Base-by-base conservation (phyloP, 2,329 filamentous ascomycete genomes). In the Diaporthe vexans region DNA sequence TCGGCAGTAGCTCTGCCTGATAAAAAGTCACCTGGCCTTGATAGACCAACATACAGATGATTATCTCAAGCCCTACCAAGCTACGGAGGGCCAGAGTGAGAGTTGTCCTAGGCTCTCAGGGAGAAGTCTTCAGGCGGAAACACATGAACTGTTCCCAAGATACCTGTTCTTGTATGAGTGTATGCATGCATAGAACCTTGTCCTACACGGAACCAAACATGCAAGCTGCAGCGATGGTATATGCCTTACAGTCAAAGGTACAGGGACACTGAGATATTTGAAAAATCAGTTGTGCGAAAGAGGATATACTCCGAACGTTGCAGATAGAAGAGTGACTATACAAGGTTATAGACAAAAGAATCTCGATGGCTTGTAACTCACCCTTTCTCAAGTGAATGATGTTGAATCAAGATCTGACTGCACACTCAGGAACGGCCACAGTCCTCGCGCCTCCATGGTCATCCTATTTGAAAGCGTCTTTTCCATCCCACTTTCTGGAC, bases 281-380 rank as follows among this genome's bases (percentile, higher is more conserved):
- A 8, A 26, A 15, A 8, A 9, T 33, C 8, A 40, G 1, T 21
- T 26, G 33, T 29, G 33, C 10, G 15, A 21, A 54, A n/a, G 46
- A 54, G 21, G 40, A 29, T 5, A 21, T 68, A 52, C 46, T 37
- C 21, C 24, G 29, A 8, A 17, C 21, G 26, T 26, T 52, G 63
- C 29, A 52, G 15, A 52, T 37, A 68, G 48, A 54, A 26, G 15
- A 68, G 46, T 67, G n/a, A 9, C 17, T 68, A 1, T 54, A 68
- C 15, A 26, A 1, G 48, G 48, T 19, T 7, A 68, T 54, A 68
- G 63, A 54, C n/a, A 54, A 68, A 68, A 52, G 6, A 13, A 40
- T n/a, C 15, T n/a, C 24, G 26, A 40, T 54, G 7, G 17, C 21
- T 9, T 35, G 21, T n/a, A 1, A 48, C 48, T 19, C 26, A 11